These are phyloP conservation scores for Hydnomerulius pinastri DNA, from an alignment of 768 basidiomycete genomes.

Conservation along the genomic window DNA sequence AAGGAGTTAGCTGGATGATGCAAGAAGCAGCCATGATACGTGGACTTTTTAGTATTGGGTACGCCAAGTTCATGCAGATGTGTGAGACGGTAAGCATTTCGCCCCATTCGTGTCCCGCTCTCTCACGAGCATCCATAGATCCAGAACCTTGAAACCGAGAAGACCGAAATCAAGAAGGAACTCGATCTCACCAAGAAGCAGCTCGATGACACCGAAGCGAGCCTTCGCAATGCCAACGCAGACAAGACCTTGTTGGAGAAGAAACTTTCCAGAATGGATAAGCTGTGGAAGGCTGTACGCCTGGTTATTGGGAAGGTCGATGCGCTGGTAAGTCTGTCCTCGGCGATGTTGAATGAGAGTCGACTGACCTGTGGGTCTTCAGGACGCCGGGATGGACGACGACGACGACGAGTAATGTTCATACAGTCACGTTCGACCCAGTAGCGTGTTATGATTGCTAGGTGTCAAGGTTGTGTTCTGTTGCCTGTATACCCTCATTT, in stretches of 20 bases:
- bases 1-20: conserved; percentile 8
- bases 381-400: no score
- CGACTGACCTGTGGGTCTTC: no score
- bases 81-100: conserved; percentile 11
- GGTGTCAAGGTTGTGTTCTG: neutral
- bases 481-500: neutral
- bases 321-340: no score
- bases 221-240: conserved; percentile 16
- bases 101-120: neutral
- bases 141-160: conserved; percentile 16
- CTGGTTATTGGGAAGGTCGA: no score
- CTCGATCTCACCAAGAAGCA: conserved; percentile 12
- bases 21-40: conserved; percentile 18
- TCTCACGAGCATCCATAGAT: conserved; percentile 13
- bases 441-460: no score
- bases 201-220: conserved; percentile 20
- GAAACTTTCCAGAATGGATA: conserved; percentile 9
- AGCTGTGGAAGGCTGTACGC: no score
- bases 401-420: conserved; percentile 5
- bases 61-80: conserved; percentile 8
- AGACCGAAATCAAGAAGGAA: conserved; percentile 15
- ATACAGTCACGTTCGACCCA: no score
- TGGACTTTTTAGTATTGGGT: conserved; percentile 15
- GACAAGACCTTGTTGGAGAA: conserved; percentile 15
- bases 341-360: neutral